Conservation (phyloP, 2,329 filamentous ascomycete genomes). For the Arthrobotrys musiformis region DNA sequence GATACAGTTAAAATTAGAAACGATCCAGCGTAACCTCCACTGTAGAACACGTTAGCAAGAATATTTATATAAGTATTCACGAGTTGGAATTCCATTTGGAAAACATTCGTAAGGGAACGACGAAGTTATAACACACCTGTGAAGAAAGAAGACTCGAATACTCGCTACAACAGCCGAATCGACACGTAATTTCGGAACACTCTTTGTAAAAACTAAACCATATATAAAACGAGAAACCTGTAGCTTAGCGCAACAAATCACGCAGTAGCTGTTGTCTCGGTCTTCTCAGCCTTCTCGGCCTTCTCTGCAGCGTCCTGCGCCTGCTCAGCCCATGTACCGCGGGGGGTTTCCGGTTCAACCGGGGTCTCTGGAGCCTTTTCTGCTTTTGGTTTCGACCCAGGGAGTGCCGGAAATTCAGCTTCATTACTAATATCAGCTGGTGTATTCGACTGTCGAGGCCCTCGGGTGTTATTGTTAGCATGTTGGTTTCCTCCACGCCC, state of each 20-base stretch:
- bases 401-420: slow-evolving; percentile 52
- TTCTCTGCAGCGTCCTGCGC: slow-evolving; percentile 52
- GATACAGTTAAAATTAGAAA: no score
- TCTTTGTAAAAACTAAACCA: neutral
- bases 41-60: neutral
- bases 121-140: neutral
- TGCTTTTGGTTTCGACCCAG: slow-evolving; percentile 37
- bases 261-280: neutral
- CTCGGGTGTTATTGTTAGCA: neutral
- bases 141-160: neutral
- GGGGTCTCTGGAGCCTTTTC: slow-evolving; percentile 43
- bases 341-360: slow-evolving; percentile 39
- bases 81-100: no score
- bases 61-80: no score
- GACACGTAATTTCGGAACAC: neutral
- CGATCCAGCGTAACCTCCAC: no score
- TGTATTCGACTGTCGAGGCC: neutral
- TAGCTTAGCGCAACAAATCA: neutral
- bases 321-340: slow-evolving; percentile 52
- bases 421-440: slow-evolving; percentile 51
- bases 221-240: neutral
- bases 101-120: neutral
- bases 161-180: no score
- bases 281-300: slow-evolving; percentile 47
- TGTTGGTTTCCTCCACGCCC: slow-evolving; percentile 57